A percentile compares a stretch with the other conserved stretches of the same genome.
Conservation (phyloP, 73 alveolate species). For the Tetrahymena malaccensis region DNA sequence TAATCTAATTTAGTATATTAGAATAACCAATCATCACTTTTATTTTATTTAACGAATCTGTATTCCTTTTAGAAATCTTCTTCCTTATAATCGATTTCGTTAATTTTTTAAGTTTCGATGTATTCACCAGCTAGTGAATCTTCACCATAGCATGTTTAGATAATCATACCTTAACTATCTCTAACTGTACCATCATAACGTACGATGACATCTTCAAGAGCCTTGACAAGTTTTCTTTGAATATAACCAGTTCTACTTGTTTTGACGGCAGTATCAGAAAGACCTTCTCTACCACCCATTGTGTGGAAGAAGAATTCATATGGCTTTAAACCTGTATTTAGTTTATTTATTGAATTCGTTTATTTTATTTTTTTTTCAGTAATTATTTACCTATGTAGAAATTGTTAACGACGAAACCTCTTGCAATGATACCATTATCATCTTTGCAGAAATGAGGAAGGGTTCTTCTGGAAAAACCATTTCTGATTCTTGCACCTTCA, state of each 20-base stretch:
- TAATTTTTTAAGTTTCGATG: conserved; percentile 24
- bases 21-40: not conserved
- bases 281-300: conserved; percentile 99
- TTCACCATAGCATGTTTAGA: conserved; percentile 27
- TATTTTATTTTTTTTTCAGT: conserved; percentile 86
- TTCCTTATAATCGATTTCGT: conserved; percentile 15
- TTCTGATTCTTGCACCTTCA: conserved; percentile 98
- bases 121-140: conserved; percentile 34
- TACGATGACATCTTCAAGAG: conserved; percentile 95
- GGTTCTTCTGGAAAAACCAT: conserved; percentile 93
- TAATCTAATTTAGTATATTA: not conserved
- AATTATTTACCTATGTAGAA: conserved; percentile 43
- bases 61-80: conserved; percentile 4
- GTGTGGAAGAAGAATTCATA: conserved; percentile 99
- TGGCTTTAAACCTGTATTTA: conserved; percentile 83
- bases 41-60: not conserved
- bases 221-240: conserved; percentile 98
- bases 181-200: conserved; percentile 60
- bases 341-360: not conserved
- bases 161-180: conserved; percentile 26
- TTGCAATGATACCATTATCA: conserved; percentile 99
- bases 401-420: conserved; percentile 98
- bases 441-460: conserved; percentile 99
- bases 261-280: conserved; percentile 98
- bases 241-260: conserved; percentile 99